These are phyloP conservation scores for Hypoxylon sp. DNA, from an alignment of 2,329 filamentous ascomycete species.

Conservation along the genomic window DNA sequence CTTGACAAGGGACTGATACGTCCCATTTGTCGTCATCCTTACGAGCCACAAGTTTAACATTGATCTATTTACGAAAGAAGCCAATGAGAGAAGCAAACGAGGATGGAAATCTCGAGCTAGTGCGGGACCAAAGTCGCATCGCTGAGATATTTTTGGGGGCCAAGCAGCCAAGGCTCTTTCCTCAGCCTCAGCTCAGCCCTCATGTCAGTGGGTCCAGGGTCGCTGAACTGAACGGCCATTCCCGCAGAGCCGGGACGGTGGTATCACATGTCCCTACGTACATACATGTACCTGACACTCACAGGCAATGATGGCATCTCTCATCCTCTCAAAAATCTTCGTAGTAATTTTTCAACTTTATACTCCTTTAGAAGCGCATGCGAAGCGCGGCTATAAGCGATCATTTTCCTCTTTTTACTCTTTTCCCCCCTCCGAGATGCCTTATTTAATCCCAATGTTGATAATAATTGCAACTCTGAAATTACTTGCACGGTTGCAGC, in stretches of 20 bases:
- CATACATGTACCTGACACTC: not conserved
- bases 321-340: not conserved
- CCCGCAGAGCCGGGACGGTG: constrained; percentile 31
- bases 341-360: not conserved
- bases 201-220: constrained; percentile 14
- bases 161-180: constrained; percentile 11
- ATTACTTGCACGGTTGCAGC: constrained; percentile 18
- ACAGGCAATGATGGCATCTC: not conserved
- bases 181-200: constrained; percentile 51
- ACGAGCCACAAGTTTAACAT: constrained; percentile 12
- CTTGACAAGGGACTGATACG: constrained; percentile 1
- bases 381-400: constrained; percentile 9
- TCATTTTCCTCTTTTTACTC: not conserved
- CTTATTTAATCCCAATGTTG: constrained; percentile 11
- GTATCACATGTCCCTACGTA: not conserved
- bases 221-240: constrained; percentile 19
- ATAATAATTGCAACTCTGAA: constrained; percentile 12
- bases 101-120: constrained; percentile 2
- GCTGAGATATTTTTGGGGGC: constrained; percentile 41
- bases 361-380: not conserved
- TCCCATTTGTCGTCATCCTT: constrained; percentile 24
- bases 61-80: constrained; percentile 18
- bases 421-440: not conserved
- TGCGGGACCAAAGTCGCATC: constrained; percentile 14
- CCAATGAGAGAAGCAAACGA: constrained; percentile 20